Evolutionary conservation across 345 rosid genomes (phyloP).

Genomic region (Syzygium aromaticum): DNA sequence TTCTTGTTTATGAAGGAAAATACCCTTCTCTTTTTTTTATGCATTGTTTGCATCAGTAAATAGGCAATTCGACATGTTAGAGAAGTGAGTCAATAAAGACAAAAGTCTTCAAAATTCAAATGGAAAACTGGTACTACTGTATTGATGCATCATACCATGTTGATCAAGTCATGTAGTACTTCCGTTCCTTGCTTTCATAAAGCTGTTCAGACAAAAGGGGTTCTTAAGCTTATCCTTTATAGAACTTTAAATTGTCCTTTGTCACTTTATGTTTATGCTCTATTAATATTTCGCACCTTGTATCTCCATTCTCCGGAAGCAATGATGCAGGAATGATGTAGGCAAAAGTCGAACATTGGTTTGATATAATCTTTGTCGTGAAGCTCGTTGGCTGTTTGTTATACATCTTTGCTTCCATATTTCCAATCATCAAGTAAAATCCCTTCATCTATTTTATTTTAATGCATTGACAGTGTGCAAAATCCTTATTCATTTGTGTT

Average conservation of each 20-base stretch:
- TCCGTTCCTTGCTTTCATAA: not conserved
- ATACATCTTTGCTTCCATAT: not conserved
- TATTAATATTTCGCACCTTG: not conserved
- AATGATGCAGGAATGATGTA: not conserved
- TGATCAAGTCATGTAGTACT: not conserved
- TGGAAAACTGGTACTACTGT: not conserved
- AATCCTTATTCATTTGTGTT: not conserved
- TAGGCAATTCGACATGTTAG: not conserved
- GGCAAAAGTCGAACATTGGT: not conserved
- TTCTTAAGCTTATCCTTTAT: not conserved
- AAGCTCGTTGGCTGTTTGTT: not conserved
- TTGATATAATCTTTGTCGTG: not conserved
- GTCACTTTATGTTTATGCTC: not conserved
- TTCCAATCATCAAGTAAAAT: not conserved
- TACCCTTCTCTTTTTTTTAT: too few relatives aligned
- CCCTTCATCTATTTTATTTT: not conserved
- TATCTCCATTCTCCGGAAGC: not conserved
- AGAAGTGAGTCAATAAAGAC: not conserved
- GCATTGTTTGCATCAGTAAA: not conserved
- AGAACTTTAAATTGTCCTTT: not conserved
- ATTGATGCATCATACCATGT: not conserved
- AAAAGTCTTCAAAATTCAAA: not conserved
- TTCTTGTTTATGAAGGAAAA: not conserved
- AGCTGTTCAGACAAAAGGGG: not conserved
- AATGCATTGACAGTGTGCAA: not conserved